Conservation (phyloP, 192 early-diverging fungal species). For the Coemansia reversa region DNA sequence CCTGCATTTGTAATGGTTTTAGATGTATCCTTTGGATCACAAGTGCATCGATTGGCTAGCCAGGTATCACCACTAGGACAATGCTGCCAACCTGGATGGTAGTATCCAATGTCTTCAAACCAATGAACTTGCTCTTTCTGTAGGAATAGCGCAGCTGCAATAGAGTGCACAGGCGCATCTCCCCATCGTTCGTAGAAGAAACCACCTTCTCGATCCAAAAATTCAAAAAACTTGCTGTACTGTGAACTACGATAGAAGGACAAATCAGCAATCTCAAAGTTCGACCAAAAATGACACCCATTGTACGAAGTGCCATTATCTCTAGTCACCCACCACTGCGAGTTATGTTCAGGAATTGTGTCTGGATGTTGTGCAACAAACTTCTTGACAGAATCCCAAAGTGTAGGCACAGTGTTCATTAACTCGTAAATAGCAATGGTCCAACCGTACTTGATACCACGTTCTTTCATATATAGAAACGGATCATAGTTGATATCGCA, state of each 20-base stretch:
- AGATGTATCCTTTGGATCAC: constrained; percentile 38
- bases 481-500: constrained; percentile 58
- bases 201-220: constrained; percentile 75
- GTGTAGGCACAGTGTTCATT: constrained; percentile 46
- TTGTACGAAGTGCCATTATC: constrained; percentile 57
- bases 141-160: constrained; percentile 61
- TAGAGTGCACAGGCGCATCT: constrained; percentile 65
- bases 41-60: constrained; percentile 42
- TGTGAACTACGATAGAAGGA: constrained; percentile 62
- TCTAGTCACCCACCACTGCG: constrained; percentile 33
- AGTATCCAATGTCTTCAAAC: constrained; percentile 73
- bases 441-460: constrained; percentile 45
- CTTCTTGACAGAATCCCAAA: constrained; percentile 51
- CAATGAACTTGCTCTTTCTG: constrained; percentile 60
- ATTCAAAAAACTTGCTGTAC: constrained; percentile 67
- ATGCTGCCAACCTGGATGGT: constrained; percentile 63
- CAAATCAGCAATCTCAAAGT: constrained; percentile 85
- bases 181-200: constrained; percentile 86
- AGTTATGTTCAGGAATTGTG: constrained; percentile 23
- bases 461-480: constrained; percentile 51
- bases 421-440: constrained; percentile 50
- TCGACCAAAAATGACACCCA: constrained; percentile 79
- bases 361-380: constrained; percentile 46
- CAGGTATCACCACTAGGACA: constrained; percentile 51
- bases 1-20: constrained; percentile 42